phyloP scores from a whole-genome alignment of 495 filamentous ascomycete genomes.

The Penicillium paradoxum region DNA sequence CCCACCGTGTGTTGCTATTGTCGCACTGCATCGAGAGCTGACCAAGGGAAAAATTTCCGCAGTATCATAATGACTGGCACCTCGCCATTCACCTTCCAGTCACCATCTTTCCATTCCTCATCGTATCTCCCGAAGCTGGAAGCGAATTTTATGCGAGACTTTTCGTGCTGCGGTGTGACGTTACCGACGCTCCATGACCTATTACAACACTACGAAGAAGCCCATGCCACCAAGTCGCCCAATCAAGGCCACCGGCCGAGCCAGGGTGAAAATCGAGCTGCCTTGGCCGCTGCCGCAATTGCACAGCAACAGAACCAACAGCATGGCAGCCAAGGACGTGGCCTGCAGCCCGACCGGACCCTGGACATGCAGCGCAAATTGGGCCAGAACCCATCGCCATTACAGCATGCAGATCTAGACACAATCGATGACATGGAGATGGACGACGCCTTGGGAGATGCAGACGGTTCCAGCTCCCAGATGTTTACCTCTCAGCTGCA shows the following conservation, averaged over 20 bases:
- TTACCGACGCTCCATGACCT: constrained; percentile 90
- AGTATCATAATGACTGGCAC: constrained; percentile 97
- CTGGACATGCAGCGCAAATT: constrained; percentile 42
- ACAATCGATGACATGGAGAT: constrained; percentile 94
- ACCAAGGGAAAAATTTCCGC: constrained; percentile 21
- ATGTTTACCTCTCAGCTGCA: constrained; percentile 52
- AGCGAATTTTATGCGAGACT: constrained; percentile 94
- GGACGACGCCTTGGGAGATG: constrained; percentile 71
- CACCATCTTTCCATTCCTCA: constrained; percentile 93
- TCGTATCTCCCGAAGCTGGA: constrained; percentile 97
- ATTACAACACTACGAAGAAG: constrained; percentile 92
- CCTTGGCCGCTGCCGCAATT: constrained; percentile 50
- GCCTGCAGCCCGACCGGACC: constrained; percentile 38
- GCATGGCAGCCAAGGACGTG: constrained; percentile 39
- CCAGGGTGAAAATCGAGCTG: constrained; percentile 53
- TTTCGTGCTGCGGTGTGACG: constrained; percentile 83
- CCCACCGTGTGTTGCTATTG: constrained; percentile 12
- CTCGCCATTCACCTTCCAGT: constrained; percentile 84
- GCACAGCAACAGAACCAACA: constrained; percentile 54
- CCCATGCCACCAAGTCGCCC: constrained; percentile 67
- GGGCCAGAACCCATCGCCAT: constrained; percentile 37
- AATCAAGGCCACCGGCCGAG: constrained; percentile 52
- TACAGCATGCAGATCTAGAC: constrained; percentile 65
- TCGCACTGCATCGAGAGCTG: constrained; percentile 26
- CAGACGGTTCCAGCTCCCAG: constrained; percentile 59